Base-by-base conservation (phyloP, 441 rosid genomes). In the Jatropha podagrica region DNA sequence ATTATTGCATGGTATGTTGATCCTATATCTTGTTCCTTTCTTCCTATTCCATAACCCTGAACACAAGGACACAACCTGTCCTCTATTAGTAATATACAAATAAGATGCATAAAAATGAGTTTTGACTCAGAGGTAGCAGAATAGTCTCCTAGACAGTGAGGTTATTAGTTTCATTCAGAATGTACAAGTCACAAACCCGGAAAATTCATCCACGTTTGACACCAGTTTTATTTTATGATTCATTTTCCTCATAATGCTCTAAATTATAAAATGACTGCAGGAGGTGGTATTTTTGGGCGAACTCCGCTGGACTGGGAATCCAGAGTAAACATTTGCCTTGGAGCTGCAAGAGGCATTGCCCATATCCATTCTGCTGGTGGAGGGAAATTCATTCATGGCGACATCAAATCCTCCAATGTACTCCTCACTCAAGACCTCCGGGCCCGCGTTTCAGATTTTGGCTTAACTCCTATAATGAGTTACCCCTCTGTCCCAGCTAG, bases 401-500 rank as follows among this genome's bases (percentile, higher is more conserved):
- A 95, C 85, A 78, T 95, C 66, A 93, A 90, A 84, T 90, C 97
- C 80, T 91, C 98, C 1, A 95, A 95, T 74, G 84, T 95, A 51
- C 90, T 95, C 79, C 84, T 92, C 71, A 87, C 89, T 59, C 79
- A 88, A 7, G 77, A 85, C 42, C 81, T 78, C 66, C 76, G 44
- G 17, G 96, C 91, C 2, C 86, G 95, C 41, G 77, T 93, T 26
- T 88, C 96, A 18, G 97, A 93, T 79, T 84, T 86, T 17, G 98
- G 95, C 23, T 80, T 92, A 74, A 79, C 94, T 7, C 77, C 91
- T 12, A 76, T 93, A 41, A 91, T 89, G 91, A 88, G 89, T 65
- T 69, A 87, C 11, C 83, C 91, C 38, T 82, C 90, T 40, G 88
- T 89, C 55, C 92, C 90, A 0, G 65, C 89, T 4, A 87, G 97